Base-by-base conservation (phyloP, 441 rosid species). In the Dalechampia spathulata region DNA sequence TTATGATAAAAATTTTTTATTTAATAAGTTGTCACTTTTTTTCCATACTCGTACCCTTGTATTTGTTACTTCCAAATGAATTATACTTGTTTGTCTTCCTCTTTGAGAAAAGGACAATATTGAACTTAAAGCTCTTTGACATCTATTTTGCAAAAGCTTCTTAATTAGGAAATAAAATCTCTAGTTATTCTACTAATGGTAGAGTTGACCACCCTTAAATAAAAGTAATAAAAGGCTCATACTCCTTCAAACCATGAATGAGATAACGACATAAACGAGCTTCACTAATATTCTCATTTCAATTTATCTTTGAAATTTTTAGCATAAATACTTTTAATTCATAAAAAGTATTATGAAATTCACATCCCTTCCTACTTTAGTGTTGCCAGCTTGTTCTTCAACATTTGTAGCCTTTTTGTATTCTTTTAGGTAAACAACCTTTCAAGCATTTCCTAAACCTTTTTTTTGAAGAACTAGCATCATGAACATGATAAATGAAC, bases 201-300 rank as follows among this genome's bases (percentile, higher is more conserved):
- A 17, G 63, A 48, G 7, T 11, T 27, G 17, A 7, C 3, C 3
- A 34, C 2, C 38, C 38, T 34, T 34, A 12, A 34, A 34, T 34
- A 4, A 12, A 34, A 12, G 38, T 34, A 8, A 34, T 10, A 13
- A 38, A 38, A 12, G 41, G n/a, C 5, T 2, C 14, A 5, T 42
- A 62, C 15, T 67, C 59, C 19, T 61, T 9, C 11, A 53, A 37
- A 0, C 57, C 32, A 1, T 30, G 30, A 37, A 53, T 15, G 26
- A 53, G 57, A 38, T 9, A 55, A 2, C 37, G 34, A 1, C 25
- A 15, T 4, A 66, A 5, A 0, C 44, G 14, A 0, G 55, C 48
- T 52, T 59, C 51, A 30, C 54, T 65, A 10, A 55, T 55, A 3
- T 23, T 46, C 16, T n/a, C n/a, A n/a, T n/a, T n/a, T n/a, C n/a